phyloP scores from a whole-genome alignment of 257 asterid genomes.

The Solanum lycopersicoides region DNA sequence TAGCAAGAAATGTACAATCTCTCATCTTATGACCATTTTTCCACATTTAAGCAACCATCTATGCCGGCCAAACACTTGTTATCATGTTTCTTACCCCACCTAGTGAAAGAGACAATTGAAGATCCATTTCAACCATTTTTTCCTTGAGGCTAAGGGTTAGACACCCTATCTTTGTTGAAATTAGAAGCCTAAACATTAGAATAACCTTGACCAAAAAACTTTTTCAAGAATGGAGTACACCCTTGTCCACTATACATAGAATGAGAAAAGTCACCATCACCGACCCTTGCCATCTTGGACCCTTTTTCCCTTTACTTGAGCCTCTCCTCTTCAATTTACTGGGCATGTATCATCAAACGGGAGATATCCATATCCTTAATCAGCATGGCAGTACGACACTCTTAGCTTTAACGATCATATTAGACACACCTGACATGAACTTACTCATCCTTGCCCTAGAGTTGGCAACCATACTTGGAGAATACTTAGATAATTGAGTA shows the following conservation, averaged over 20 bases:
- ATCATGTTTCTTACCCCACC: too few species aligned
- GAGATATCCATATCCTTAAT: not conserved
- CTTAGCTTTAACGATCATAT: not conserved
- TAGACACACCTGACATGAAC: not conserved
- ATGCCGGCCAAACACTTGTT: not conserved
- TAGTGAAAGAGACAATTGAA: too few species aligned
- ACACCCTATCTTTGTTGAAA: not conserved
- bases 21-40: too few species aligned
- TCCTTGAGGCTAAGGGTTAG: not conserved
- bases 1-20: not conserved
- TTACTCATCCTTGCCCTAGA: not conserved
- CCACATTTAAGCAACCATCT: not conserved
- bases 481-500: not conserved
- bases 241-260: not conserved
- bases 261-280: not conserved
- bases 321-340: not conserved
- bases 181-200: not conserved
- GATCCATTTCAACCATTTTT: not conserved
- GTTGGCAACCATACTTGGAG: not conserved
- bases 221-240: not conserved
- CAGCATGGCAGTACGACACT: too few species aligned
- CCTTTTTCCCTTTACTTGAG: not conserved
- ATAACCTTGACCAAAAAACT: not conserved
- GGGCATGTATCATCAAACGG: not conserved
- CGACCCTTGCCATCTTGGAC: not conserved